Evolutionary conservation across 106 monocot species (phyloP), one percentile per base, ranked within the genome.

Genomic region (Cymbidium sinense): DNA sequence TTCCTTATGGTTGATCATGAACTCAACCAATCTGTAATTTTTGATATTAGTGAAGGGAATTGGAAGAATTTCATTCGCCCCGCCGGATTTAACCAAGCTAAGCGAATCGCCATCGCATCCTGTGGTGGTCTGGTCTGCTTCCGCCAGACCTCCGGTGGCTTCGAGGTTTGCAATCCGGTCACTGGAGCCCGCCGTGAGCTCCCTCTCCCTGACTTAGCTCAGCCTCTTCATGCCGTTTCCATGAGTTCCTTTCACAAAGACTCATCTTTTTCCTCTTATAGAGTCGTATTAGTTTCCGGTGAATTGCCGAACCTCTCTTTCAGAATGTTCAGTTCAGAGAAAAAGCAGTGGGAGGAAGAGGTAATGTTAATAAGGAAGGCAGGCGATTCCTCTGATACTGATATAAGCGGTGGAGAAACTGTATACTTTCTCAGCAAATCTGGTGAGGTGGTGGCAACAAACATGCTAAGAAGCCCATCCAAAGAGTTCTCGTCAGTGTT

Each of bases 381-480:
- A 4, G 79, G 75, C 21, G 55, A 69, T 31, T 81, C 80, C 21
- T 17, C 71, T 2, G 86, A 85, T 1, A 21, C 70, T 7, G 81
- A 77, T 4, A 76, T 70, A 1, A 2, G 33, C 12, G 78, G 54
- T 0, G 88, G 84, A 13, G 90, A 86, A 15, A 74, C 72, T 5
- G 79, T 94, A 6, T 94, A 89, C 72, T 94, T 91, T 74, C 91
- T 94, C 25, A 89, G 87, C 84, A 94, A 94, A 76, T 50, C 91
- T 1, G 94, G 94, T 4, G 94, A 89, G 34, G 91, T 94, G 43
- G 89, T 94, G 34, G 75, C 91, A 2, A 81, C 91, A 33, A 86
- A 84, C 82, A 94, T 89, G 91, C 85, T 87, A 44, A 85, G 87
- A 20, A 94, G 89, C 81, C 87, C 91, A 8, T 91, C 82, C 0